Evolutionary conservation across 805 yeast genomes (phyloP).

Genomic region (Sugiyamaella americana): DNA sequence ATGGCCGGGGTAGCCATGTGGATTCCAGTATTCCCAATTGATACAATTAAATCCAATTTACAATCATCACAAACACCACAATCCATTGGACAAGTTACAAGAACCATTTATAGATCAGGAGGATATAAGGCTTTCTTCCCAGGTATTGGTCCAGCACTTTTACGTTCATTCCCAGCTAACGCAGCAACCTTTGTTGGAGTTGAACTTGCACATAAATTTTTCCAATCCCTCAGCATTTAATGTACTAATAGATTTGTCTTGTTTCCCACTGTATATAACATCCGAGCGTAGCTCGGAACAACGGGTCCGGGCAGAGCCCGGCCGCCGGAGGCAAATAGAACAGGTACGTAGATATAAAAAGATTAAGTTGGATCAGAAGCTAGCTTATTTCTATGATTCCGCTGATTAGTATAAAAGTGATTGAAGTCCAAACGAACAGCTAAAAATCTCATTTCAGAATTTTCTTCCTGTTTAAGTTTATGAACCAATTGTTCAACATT

Average conservation of each 20-base stretch:
- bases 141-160: slow-evolving; percentile 91
- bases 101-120: slow-evolving; percentile 61
- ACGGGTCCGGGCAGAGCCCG: background rate
- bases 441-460: slow-evolving; percentile 32
- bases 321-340: background rate
- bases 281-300: background rate
- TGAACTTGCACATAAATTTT: slow-evolving; percentile 55
- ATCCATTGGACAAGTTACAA: slow-evolving; percentile 60
- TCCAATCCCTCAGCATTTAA: slow-evolving; percentile 14
- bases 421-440: slow-evolving; percentile 34
- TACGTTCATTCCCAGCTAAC: slow-evolving; percentile 95
- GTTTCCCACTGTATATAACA: background rate
- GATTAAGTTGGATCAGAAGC: background rate
- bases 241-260: background rate
- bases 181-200: slow-evolving; percentile 99
- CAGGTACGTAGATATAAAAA: no score
- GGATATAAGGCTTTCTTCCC: slow-evolving; percentile 94
- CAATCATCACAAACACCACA: slow-evolving; percentile 51
- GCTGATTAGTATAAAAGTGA: slow-evolving; percentile 25
- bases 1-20: slow-evolving; percentile 96
- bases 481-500: slow-evolving; percentile 24
- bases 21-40: slow-evolving; percentile 92
- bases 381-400: background rate
- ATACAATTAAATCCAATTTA: slow-evolving; percentile 82
- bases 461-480: slow-evolving; percentile 25